Conservation (phyloP, 176 grass and related monocot genomes). For the Carex parvula region DNA sequence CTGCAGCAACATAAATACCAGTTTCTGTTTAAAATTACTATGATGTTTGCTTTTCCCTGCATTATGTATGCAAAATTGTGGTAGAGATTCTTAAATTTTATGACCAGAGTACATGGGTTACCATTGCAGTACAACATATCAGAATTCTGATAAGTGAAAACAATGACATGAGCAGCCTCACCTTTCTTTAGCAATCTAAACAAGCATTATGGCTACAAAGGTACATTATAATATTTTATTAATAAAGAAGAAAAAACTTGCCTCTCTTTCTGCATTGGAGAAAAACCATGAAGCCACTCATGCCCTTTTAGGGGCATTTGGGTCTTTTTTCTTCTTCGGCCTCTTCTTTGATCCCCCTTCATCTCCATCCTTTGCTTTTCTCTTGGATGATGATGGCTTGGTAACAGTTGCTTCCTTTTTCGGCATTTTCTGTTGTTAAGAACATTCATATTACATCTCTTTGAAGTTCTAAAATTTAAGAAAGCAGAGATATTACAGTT, state of each 20-base stretch:
- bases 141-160: neutral
- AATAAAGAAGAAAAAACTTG: conserved; percentile 33
- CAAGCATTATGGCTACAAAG: neutral
- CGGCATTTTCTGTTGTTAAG: conserved; percentile 53
- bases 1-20: neutral
- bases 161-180: neutral
- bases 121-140: neutral
- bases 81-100: neutral
- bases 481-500: neutral
- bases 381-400: conserved; percentile 58
- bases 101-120: neutral
- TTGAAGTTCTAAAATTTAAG: neutral
- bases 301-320: conserved; percentile 95
- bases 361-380: conserved; percentile 65
- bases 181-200: neutral
- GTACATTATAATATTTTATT: neutral
- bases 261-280: conserved; percentile 86
- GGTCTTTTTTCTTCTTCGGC: conserved; percentile 94
- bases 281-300: conserved; percentile 96
- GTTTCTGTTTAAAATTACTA: neutral
- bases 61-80: neutral
- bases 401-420: conserved; percentile 64
- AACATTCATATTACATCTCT: neutral
- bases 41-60: neutral
- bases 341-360: conserved; percentile 78